Evolutionary conservation across 805 yeast genomes (phyloP).

Genomic region (Candida yuanshanica): DNA sequence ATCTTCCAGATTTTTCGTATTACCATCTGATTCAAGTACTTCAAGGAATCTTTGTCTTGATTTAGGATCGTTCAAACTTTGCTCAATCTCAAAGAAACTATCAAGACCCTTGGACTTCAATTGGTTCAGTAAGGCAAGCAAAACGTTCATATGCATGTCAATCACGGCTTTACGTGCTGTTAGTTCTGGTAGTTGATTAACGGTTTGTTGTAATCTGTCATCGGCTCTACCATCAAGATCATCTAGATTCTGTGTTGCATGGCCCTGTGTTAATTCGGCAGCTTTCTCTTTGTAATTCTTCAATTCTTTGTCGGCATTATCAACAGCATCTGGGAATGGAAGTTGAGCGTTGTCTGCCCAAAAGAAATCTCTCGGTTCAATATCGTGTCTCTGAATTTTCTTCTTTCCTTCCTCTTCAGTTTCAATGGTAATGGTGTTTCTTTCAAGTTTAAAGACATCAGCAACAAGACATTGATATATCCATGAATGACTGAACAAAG

Average conservation of each 20-base stretch:
- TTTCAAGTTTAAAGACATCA: conserved; percentile 77
- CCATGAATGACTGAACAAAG: conserved; percentile 97
- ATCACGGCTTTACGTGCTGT: conserved; percentile 82
- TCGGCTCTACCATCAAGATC: conserved; percentile 59
- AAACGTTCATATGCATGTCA: conserved; percentile 95
- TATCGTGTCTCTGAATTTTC: conserved; percentile 62
- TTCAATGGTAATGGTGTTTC: conserved; percentile 72
- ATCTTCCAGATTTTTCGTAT: conserved; percentile 65
- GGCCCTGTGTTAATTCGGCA: conserved; percentile 70
- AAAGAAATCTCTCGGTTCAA: conserved; percentile 90
- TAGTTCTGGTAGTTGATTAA: conserved; percentile 86
- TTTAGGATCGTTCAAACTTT: conserved; percentile 55
- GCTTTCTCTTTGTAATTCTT: conserved; percentile 83
- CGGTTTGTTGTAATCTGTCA: conserved; percentile 73
- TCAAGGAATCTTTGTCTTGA: conserved; percentile 55
- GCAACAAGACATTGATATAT: conserved; percentile 94
- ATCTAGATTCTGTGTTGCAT: conserved; percentile 62
- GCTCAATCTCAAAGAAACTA: conserved; percentile 91
- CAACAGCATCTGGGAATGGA: conserved; percentile 99
- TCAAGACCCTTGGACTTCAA: conserved; percentile 85
- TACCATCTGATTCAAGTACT: conserved; percentile 41
- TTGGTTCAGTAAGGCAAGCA: conserved; percentile 76
- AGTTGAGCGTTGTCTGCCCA: conserved; percentile 80
- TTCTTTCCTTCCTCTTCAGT: conserved; percentile 33
- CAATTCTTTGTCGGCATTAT: conserved; percentile 83